Conservation (phyloP, 495 filamentous ascomycete genomes). For the Lasiosphaeriaceae sp. region DNA sequence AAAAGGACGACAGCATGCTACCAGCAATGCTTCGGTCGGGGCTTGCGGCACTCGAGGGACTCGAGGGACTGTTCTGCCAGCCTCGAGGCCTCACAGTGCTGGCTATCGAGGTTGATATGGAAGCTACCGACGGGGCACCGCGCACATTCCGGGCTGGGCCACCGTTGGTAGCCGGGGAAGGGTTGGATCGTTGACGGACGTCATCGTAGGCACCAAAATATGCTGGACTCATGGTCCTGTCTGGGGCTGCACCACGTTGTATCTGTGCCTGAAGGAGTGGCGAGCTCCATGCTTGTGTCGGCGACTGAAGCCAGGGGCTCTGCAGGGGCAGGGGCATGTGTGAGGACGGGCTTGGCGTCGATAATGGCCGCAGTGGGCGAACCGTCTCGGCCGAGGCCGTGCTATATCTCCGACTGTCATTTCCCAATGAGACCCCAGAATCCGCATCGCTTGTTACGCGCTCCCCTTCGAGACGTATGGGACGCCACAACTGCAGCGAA, state of each 20-base stretch:
- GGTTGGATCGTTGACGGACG: neutral
- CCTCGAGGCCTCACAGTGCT: neutral
- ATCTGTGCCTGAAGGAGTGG: no score
- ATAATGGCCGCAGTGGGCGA: neutral
- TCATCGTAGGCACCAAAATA: neutral
- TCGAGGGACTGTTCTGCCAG: neutral
- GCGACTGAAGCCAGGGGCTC: neutral
- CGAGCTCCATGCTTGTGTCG: neutral
- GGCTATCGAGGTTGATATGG: neutral
- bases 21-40: neutral
- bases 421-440: neutral
- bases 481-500: conserved; percentile 5
- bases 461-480: conserved; percentile 2
- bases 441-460: neutral
- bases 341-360: neutral
- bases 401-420: neutral
- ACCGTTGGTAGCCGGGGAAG: neutral
- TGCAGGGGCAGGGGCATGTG: neutral
- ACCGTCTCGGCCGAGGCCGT: neutral
- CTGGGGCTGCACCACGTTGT: no score
- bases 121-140: neutral
- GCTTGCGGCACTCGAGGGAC: neutral
- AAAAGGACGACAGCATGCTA: neutral
- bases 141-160: neutral
- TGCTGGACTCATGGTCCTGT: neutral